These are phyloP conservation scores for Aphanomyces invadans DNA, from an alignment of 352 stramenopile species.

Conservation along the genomic window DNA sequence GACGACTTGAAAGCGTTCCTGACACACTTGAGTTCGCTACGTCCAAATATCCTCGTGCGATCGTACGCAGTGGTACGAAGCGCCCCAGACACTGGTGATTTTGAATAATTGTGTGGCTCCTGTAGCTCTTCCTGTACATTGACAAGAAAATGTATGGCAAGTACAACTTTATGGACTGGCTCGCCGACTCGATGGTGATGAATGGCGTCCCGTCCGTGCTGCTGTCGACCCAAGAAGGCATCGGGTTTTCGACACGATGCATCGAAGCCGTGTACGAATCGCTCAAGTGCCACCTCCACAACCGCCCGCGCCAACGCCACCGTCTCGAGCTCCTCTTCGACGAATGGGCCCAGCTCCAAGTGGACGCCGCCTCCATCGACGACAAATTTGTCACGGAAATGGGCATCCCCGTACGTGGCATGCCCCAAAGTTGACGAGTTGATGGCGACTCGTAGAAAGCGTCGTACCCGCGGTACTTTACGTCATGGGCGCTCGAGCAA, in stretches of 20 bases:
- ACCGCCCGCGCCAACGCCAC: conserved; percentile 67
- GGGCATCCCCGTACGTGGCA: conserved; percentile 53
- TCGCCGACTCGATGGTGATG: conserved; percentile 70
- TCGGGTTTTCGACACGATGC: conserved; percentile 59
- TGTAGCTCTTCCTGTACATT: conserved; percentile 71
- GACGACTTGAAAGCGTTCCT: conserved; percentile 76
- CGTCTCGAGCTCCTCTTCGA: conserved; percentile 75
- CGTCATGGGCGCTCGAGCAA: conserved; percentile 72
- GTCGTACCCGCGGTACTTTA: conserved; percentile 71
- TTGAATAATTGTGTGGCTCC: not conserved
- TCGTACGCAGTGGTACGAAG: conserved; percentile 76
- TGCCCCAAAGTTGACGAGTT: not conserved
- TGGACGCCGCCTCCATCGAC: conserved; percentile 61
- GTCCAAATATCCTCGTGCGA: conserved; percentile 59
- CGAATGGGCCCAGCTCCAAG: conserved; percentile 68
- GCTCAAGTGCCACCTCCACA: conserved; percentile 71
- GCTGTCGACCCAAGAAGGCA: conserved; percentile 76
- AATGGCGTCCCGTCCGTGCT: conserved; percentile 74
- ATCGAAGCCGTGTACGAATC: conserved; percentile 83
- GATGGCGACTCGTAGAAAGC: conserved; percentile 39
- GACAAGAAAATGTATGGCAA: conserved; percentile 80
- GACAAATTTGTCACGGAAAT: conserved; percentile 79
- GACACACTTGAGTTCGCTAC: conserved; percentile 55
- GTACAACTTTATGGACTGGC: conserved; percentile 80
- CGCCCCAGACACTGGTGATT: not conserved